phyloP scores from a whole-genome alignment of 768 basidiomycete species.

The Pleurotus citrinopileatus region DNA sequence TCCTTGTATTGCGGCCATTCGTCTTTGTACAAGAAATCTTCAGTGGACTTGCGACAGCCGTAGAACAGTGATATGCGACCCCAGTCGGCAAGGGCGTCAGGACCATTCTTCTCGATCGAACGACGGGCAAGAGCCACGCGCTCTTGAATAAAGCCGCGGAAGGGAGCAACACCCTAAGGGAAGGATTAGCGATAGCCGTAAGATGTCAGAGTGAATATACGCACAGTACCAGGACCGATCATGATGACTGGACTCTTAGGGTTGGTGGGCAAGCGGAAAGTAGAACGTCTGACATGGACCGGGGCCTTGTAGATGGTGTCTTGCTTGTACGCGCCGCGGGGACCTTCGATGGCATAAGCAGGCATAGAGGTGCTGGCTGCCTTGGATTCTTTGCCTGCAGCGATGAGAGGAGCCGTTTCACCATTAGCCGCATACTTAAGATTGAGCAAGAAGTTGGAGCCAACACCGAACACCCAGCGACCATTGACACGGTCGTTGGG shows the following conservation, averaged over 20 bases:
- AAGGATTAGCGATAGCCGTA: not conserved
- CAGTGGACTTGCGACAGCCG: conserved; percentile 84
- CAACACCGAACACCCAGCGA: conserved; percentile 84
- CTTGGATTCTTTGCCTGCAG: conserved; percentile 28
- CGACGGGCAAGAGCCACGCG: conserved; percentile 94
- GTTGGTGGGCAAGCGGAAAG: conserved; percentile 95
- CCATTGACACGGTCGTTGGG: conserved; percentile 46
- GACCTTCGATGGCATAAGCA: conserved; percentile 85
- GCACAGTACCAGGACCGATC: conserved; percentile 97
- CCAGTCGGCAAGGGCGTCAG: conserved; percentile 93
- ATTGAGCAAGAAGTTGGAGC: conserved; percentile 94
- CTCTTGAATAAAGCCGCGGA: conserved; percentile 99
- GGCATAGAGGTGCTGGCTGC: conserved; percentile 49
- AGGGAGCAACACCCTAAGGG: conserved; percentile 91
- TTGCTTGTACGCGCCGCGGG: conserved; percentile 77
- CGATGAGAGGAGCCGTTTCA: conserved; percentile 47
- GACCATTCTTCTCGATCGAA: conserved; percentile 92
- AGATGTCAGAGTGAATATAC: conserved; percentile 26
- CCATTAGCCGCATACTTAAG: conserved; percentile 74
- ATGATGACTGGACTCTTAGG: conserved; percentile 99
- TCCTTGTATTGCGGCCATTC: conserved; percentile 90
- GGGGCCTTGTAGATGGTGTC: conserved; percentile 80
- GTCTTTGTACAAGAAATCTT: conserved; percentile 93
- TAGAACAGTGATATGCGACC: conserved; percentile 94
- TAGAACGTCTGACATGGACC: conserved; percentile 92